Conservation (phyloP, 1,139 yeast species). For the Hansenula sp. region DNA sequence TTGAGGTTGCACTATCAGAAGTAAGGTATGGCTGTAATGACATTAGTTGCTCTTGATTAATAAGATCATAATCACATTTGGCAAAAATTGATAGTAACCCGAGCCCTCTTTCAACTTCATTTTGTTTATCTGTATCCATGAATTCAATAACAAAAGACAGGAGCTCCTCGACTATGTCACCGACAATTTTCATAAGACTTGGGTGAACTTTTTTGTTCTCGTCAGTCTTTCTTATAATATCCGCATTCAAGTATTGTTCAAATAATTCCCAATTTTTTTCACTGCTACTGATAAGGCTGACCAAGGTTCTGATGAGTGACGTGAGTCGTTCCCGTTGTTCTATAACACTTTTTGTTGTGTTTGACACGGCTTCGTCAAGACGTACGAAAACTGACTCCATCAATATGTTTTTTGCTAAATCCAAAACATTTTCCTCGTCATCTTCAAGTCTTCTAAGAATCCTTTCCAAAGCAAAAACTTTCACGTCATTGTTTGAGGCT, state of each 20-base stretch:
- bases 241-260: slow-evolving; percentile 39
- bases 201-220: slow-evolving; percentile 18
- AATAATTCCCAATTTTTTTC: slow-evolving; percentile 38
- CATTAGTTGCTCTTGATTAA: slow-evolving; percentile 62
- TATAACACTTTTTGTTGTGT: slow-evolving; percentile 15
- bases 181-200: slow-evolving; percentile 21
- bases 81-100: slow-evolving; percentile 52
- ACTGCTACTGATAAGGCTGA: slow-evolving; percentile 32
- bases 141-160: slow-evolving; percentile 29
- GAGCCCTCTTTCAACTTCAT: slow-evolving; percentile 33
- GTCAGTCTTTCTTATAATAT: slow-evolving; percentile 31
- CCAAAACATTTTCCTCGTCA: slow-evolving; percentile 59
- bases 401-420: slow-evolving; percentile 38
- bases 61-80: slow-evolving; percentile 43
- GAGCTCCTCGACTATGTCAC: slow-evolving; percentile 22
- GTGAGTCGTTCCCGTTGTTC: slow-evolving; percentile 13
- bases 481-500: slow-evolving; percentile 29
- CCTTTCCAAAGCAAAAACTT: slow-evolving; percentile 42
- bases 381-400: slow-evolving; percentile 42
- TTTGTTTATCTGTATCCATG: slow-evolving; percentile 17
- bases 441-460: slow-evolving; percentile 59
- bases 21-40: slow-evolving; percentile 57
- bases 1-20: slow-evolving; percentile 38
- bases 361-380: slow-evolving; percentile 11
- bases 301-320: slow-evolving; percentile 30